Percentiles rank a stretch among this genome's conserved stretches.
phyloP scores from a whole-genome alignment of 2,329 filamentous ascomycete genomes.

The Gaeumannomyces sp. region DNA sequence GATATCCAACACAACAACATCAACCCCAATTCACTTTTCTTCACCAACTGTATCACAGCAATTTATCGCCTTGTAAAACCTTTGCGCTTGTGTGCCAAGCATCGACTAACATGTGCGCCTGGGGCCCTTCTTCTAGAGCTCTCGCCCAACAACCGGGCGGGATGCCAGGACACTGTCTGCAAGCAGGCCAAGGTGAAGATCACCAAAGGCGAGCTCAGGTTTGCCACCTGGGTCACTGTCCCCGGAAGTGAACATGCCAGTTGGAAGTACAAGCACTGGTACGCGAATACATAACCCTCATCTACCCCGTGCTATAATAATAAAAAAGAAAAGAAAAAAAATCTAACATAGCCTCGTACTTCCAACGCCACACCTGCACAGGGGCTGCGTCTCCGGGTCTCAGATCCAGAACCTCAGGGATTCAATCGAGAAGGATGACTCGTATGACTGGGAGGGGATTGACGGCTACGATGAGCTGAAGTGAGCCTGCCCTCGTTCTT shows the following conservation, averaged over 20 bases:
- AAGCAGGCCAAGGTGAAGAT: constrained; percentile 67
- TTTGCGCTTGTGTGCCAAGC: background rate
- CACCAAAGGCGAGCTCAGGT: constrained; percentile 69
- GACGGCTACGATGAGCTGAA: constrained; percentile 75
- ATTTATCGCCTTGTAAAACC: background rate
- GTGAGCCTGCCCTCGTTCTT: constrained; percentile 28
- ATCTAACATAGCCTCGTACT: background rate
- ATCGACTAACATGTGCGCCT: background rate
- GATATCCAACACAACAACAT: background rate
- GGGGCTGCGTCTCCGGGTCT: constrained; percentile 82
- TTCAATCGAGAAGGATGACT: constrained; percentile 37
- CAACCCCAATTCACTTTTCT: background rate
- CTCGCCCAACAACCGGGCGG: constrained; percentile 64
- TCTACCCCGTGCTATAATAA: background rate
- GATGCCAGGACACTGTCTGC: constrained; percentile 68
- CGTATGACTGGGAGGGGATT: constrained; percentile 57
- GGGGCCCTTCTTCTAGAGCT: constrained; percentile 47
- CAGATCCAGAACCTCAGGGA: constrained; percentile 62
- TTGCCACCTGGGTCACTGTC: constrained; percentile 66
- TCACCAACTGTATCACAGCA: background rate
- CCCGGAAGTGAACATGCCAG: constrained; percentile 44
- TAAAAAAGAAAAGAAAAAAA: background rate
- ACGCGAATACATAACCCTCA: constrained; percentile 24
- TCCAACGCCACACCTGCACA: constrained; percentile 27
- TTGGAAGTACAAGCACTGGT: constrained; percentile 88